Evolutionary conservation across 1,284 basidiomycete genomes (phyloP), one percentile per base, ranked within the genome.

Genomic region (Marasmius tenuissimus): DNA sequence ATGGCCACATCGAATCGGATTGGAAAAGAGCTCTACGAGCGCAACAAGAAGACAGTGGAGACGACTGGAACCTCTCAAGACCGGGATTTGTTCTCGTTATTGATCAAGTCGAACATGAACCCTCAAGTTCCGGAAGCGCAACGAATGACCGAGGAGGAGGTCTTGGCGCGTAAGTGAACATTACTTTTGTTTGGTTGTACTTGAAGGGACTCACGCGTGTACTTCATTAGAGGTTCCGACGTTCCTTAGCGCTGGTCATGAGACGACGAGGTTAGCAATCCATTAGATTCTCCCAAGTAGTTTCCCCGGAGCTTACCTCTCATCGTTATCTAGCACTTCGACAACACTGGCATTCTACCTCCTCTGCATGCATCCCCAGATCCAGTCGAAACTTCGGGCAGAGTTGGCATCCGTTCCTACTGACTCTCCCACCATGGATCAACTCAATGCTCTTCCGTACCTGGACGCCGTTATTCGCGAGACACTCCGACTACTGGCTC

Each of bases 401-500:
- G 94, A 97, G 69, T 76, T 92, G 0, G 66, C 78, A 7, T 68
- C 73, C 0, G 68, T 86, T 9, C 69, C 74, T 2, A 80, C 78
- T 0, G 84, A 87, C n/a, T 77, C 70, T 4, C 84, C 84, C 0
- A 79, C 82, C 0, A 85, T 87, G 82, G 87, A 88, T 12, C 79
- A 86, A 53, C 76, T 89, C n/a, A 81, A 82, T 61, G 71, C 77
- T 0, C 75, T 89, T 14, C 81, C 82, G 2, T 89, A 87, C 66
- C 84, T 89, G 12, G 87, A 89, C 64, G 73, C 75, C 20, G 86
- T 93, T 14, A 78, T 91, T 2, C 83, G 86, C 34, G 93, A 96
- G 73, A 78, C 81, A 0, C 75, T 95, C 38, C 82, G 93, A 8
- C 65, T 93, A 9, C 78, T 88, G 65, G 67, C 85, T 0, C 90